Conservation (phyloP, 139 green algal genomes). For the Micromonas pusilla region DNA sequence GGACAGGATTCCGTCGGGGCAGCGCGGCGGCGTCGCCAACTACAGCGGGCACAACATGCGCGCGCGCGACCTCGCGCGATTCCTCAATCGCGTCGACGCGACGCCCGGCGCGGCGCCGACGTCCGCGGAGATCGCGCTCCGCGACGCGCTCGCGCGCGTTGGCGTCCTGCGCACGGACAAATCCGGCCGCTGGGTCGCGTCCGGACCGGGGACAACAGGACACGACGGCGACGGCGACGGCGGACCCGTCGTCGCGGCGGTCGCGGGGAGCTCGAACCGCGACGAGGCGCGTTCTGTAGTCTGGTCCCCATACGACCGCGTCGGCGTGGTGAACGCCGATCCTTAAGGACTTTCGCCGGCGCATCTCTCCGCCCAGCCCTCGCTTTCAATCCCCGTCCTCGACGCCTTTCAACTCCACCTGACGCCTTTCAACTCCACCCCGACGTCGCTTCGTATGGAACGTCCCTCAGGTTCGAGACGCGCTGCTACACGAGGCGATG, state of each 20-base stretch:
- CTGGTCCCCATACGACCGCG: too few relatives aligned
- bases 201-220: not conserved
- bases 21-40: constrained; percentile 11
- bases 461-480: constrained; percentile 19
- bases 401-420: too few relatives aligned
- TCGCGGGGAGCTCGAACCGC: not conserved
- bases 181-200: not conserved
- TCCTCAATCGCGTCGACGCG: not conserved
- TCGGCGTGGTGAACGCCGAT: too few relatives aligned
- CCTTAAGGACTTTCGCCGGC: too few relatives aligned
- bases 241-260: not conserved
- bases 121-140: not conserved
- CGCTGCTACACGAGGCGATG: constrained; percentile 33
- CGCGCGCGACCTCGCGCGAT: not conserved
- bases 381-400: too few relatives aligned
- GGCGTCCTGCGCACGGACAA: not conserved
- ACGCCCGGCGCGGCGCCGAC: not conserved
- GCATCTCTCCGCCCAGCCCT: too few relatives aligned
- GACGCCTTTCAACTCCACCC: too few relatives aligned
- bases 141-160: not conserved
- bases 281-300: too few relatives aligned
- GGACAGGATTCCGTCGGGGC: not conserved
- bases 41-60: constrained; percentile 30
- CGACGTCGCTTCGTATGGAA: too few relatives aligned
- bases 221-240: not conserved